A percentile compares a stretch with the other conserved stretches of the same genome.
Conservation (phyloP, 441 rosid species). For the Biscutella laevigata region DNA sequence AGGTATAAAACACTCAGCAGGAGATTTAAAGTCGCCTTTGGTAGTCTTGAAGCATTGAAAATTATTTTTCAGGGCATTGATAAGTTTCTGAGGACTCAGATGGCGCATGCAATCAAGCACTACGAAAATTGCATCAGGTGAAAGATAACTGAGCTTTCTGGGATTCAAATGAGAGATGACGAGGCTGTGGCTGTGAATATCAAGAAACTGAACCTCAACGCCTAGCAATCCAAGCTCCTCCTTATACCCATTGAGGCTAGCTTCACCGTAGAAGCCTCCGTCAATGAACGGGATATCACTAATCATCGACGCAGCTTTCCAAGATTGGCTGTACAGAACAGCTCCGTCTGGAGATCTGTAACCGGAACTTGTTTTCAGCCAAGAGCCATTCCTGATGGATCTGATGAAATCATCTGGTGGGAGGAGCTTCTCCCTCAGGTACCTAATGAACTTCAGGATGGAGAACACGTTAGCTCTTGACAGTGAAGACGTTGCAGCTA, state of each 20-base stretch:
- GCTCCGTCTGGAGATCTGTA: slow-evolving; percentile 38
- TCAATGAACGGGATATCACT: slow-evolving; percentile 51
- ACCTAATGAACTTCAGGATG: slow-evolving; percentile 44
- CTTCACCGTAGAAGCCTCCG: slow-evolving; percentile 32
- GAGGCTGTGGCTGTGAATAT: slow-evolving; percentile 26
- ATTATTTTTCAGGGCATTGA: slow-evolving; percentile 15
- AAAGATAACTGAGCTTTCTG: neutral
- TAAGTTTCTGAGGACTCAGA: slow-evolving; percentile 14
- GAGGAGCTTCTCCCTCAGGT: slow-evolving; percentile 30
- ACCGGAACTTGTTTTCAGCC: slow-evolving; percentile 45
- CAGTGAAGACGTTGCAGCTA: slow-evolving; percentile 30
- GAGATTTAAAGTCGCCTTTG: slow-evolving; percentile 35
- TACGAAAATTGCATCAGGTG: slow-evolving; percentile 38
- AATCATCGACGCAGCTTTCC: slow-evolving; percentile 45
- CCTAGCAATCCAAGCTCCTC: slow-evolving; percentile 53
- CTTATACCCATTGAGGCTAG: slow-evolving; percentile 24
- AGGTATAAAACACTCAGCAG: slow-evolving; percentile 44
- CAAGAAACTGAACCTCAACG: slow-evolving; percentile 29
- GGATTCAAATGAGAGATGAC: slow-evolving; percentile 34
- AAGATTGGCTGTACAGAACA: slow-evolving; percentile 38
- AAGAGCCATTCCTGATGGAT: slow-evolving; percentile 29
- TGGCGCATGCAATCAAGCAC: slow-evolving; percentile 31
- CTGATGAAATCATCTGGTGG: slow-evolving; percentile 34
- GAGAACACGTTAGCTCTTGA: slow-evolving; percentile 36
- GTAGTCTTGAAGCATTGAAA: slow-evolving; percentile 44